A percentile compares a stretch with the other conserved stretches of the same genome.
Conservation (phyloP, 2,329 filamentous ascomycete species). For the Acarospora socialis region DNA sequence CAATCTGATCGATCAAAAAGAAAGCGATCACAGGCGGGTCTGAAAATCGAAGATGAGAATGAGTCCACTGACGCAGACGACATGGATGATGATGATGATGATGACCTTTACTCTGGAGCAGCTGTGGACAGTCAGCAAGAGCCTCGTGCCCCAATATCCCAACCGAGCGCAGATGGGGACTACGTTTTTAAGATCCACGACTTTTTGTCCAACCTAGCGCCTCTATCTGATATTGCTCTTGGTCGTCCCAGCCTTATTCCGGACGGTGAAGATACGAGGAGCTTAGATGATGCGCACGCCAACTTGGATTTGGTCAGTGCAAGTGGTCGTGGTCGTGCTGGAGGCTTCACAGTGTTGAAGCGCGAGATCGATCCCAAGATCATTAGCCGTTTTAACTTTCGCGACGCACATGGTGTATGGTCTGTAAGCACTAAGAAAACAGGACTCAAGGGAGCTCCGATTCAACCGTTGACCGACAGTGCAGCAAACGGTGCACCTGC, state of each 20-base stretch:
- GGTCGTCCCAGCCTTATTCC: constrained; percentile 40
- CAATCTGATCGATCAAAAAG: constrained; percentile 48
- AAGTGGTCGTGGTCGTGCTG: constrained; percentile 40
- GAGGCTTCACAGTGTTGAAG: constrained; percentile 63
- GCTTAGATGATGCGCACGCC: constrained; percentile 23
- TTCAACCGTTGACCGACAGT: too few relatives aligned
- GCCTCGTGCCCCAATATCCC: constrained; percentile 4
- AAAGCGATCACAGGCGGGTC: constrained; percentile 48
- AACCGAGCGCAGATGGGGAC: constrained; percentile 35
- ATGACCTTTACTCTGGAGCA: constrained; percentile 32
- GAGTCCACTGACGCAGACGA: constrained; percentile 39
- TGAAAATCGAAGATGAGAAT: constrained; percentile 35
- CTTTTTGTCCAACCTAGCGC: constrained; percentile 59
- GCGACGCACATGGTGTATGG: constrained; percentile 66
- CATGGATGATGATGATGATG: constrained; percentile 38
- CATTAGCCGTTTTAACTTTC: constrained; percentile 55
- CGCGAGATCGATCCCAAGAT: constrained; percentile 61
- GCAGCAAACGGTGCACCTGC: constrained; percentile 33
- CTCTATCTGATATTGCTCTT: constrained; percentile 60
- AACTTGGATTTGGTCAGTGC: constrained; percentile 39
- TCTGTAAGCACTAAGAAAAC: constrained; percentile 56
- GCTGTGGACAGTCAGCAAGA: constrained; percentile 17
- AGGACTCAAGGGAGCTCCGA: too few relatives aligned
- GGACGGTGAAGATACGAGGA: constrained; percentile 32
- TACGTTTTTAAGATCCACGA: constrained; percentile 68